Base-by-base conservation (phyloP, 495 filamentous ascomycete species). In the Aspergillus bridgeri region DNA sequence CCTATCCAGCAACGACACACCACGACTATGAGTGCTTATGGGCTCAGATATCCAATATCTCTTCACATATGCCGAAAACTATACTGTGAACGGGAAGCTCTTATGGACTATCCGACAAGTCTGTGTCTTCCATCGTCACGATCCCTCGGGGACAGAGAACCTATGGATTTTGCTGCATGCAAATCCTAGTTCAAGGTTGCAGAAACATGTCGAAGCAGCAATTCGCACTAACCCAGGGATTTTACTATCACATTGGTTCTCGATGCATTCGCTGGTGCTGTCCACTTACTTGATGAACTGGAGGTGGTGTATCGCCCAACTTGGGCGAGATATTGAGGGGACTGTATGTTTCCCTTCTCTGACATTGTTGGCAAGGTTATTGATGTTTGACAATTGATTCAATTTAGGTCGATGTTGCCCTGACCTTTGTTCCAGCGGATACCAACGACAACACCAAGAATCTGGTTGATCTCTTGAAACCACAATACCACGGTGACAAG, bases 101-200 rank as follows among this genome's bases (percentile, higher is more conserved):
- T 20, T 23, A 9, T 66, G 58, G 56, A 66, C 61, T 3, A 58
- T 59, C 11, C 58, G 64, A 21, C 64, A 66, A 23, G 46, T 55
- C 3, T 53, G 48, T 17, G 58, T 66, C 6, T 61, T 66, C 17
- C 61, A 66, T 42, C 55, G 58, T 15, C 56, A 60, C 42, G 43
- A 57, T 33, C 55, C 61, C 3, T 57, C 57, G 2, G 54, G 48
- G 7, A n/a, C 19, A 11, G 44, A 45, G 22, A 56, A 57, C 42
- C 53, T 64, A 15, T 64, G 64, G 64, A 58, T 66, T 4, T 60
- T 63, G 24, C 54, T 64, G 3, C 58, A 61, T 50, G 58, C 47
- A 6, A 49, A 51, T 4, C 52, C 52, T 7, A 15, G 33, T 5
- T 56, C 64, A n/a, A 53, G 54, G 19, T 22, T 59, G 5, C 58